phyloP scores from a whole-genome alignment of 2,329 filamentous ascomycete species.

The Cucurbitaria berberidis region DNA sequence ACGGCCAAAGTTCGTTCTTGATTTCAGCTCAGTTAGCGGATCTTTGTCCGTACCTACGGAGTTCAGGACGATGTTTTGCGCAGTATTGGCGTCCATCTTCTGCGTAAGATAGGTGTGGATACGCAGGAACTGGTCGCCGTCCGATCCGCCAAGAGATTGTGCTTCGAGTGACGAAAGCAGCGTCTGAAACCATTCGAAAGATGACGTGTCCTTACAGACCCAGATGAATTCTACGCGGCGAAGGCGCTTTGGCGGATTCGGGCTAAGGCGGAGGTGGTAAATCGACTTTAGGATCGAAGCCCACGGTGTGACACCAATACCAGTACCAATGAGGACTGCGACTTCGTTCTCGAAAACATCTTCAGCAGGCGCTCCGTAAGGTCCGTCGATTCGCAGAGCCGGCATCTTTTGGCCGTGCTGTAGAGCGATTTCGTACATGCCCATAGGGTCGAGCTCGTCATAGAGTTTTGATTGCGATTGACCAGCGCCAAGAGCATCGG shows the following conservation, averaged over 20 bases:
- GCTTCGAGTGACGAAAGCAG: slow-evolving; percentile 88
- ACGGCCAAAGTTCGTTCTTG: slow-evolving; percentile 91
- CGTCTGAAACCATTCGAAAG: slow-evolving; percentile 99
- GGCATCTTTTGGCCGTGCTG: slow-evolving; percentile 95
- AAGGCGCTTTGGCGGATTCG: slow-evolving; percentile 86
- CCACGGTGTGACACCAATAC: slow-evolving; percentile 88
- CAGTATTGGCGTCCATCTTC: slow-evolving; percentile 86
- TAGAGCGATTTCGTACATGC: slow-evolving; percentile 97
- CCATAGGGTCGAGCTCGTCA: slow-evolving; percentile 86
- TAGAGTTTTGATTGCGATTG: slow-evolving; percentile 86
- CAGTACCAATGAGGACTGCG: slow-evolving; percentile 82
- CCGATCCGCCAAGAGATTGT: slow-evolving; percentile 70
- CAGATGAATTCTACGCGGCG: slow-evolving; percentile 98
- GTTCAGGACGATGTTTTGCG: slow-evolving; percentile 97
- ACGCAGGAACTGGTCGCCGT: slow-evolving; percentile 85
- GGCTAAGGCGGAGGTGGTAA: slow-evolving; percentile 90
- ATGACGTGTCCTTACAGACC: slow-evolving; percentile 94
- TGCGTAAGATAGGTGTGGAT: slow-evolving; percentile 99
- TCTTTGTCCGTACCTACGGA: slow-evolving; percentile 87
- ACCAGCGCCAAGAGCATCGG: slow-evolving; percentile 92
- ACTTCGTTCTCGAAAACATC: slow-evolving; percentile 96
- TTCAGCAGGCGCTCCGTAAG: slow-evolving; percentile 95
- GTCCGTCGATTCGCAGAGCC: slow-evolving; percentile 85
- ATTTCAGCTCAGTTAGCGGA: slow-evolving; percentile 88
- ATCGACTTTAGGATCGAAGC: slow-evolving; percentile 93